Base-by-base conservation (phyloP, 176 grass and related monocot species). In the Guadua angustifolia region DNA sequence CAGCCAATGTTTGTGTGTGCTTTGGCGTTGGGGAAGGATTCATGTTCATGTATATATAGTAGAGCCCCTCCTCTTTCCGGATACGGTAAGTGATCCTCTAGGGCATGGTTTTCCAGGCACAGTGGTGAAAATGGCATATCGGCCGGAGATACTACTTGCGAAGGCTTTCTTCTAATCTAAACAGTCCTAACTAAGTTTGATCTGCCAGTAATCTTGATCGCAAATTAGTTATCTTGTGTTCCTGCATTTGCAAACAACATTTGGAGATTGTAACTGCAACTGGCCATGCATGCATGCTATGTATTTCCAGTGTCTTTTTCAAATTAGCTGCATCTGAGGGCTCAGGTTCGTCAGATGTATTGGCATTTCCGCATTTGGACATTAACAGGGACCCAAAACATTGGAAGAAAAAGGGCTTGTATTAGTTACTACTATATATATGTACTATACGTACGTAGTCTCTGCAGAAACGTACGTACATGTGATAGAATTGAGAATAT, bases 11-110 rank as follows among this genome's bases (percentile, higher is more conserved):
- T 77, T 71, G 39, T 83, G 39, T 83, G 83, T 85, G 87, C 40
- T 9, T 61, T 33, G 69, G 18, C 49, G 2, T 15, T 71, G 76
- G 19, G 24, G 22, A 81, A 24, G 7, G n/a, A 36, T 16, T 6
- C 17, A 0, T 61, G 32, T n/a, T n/a, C 29, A 29, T 29, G 29
- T 88, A 74, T 88, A 79, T 81, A 73, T 66, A 91, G 90, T 17
- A 25, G 77, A 73, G 50, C 25, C 15, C 40, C 5, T n/a, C 9
- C 43, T 49, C 12, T 68, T 74, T 19, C 15, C 9, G 6, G 36
- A 33, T 47, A 26, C 5, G 36, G 57, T 13, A 33, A 71, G 62
- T 81, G 82, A 45, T n/a, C 60, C 68, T 56, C 55, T 22, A 19
- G 44, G 66, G 22, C 57, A 84, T 26, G 19, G 36, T 74, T 55